Conservation (phyloP, 768 basidiomycete genomes). For the Naganishia onofrii region DNA sequence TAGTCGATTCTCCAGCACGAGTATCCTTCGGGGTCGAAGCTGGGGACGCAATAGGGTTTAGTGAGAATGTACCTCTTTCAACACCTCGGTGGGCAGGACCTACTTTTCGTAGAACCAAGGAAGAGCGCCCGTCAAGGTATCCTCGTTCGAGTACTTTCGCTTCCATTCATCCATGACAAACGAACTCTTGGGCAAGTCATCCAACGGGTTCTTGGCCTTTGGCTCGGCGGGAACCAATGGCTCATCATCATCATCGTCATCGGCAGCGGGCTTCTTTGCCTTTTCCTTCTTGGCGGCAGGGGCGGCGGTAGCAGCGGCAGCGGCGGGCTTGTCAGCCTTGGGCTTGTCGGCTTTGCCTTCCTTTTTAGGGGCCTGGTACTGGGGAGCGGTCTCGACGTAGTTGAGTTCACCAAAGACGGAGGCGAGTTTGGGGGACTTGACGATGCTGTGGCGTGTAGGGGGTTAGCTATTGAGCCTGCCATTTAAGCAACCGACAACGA, state of each 20-base stretch:
- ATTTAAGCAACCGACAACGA: neutral
- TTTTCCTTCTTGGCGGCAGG: constrained; percentile 51
- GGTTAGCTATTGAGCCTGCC: neutral
- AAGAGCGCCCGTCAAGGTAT: constrained; percentile 84
- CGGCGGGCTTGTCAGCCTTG: constrained; percentile 36
- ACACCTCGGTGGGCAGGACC: constrained; percentile 43
- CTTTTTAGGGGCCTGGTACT: constrained; percentile 74
- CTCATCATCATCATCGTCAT: constrained; percentile 70
- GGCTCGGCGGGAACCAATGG: constrained; percentile 72
- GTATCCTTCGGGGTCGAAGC: constrained; percentile 84
- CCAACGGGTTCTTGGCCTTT: constrained; percentile 91
- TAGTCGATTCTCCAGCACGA: constrained; percentile 89
- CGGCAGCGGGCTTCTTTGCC: constrained; percentile 38
- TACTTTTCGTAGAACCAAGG: constrained; percentile 98
- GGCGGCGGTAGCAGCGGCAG: constrained; percentile 37
- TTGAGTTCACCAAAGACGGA: constrained; percentile 62
- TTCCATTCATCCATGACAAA: constrained; percentile 77
- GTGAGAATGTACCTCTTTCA: neutral
- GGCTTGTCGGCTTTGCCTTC: constrained; percentile 43
- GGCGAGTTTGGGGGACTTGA: constrained; percentile 76
- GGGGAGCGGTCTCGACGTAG: constrained; percentile 67
- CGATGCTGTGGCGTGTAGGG: constrained; percentile 53
- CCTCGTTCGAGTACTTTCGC: constrained; percentile 94
- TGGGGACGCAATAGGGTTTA: constrained; percentile 45
- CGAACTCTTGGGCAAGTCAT: constrained; percentile 67